Base-by-base conservation (phyloP, 805 yeast genomes). In the Candida orba region DNA sequence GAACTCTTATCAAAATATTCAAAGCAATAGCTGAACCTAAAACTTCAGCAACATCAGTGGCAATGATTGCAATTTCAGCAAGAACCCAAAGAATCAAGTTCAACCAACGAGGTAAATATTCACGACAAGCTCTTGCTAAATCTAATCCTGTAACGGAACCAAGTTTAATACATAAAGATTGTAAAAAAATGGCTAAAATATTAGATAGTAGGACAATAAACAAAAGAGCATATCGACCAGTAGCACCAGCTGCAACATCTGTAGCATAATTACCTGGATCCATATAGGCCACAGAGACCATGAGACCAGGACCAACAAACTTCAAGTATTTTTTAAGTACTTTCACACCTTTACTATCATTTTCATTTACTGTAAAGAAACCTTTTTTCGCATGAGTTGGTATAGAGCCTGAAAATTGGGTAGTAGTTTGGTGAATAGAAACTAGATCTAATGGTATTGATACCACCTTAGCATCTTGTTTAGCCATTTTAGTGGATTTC, bases 231-330 rank as follows among this genome's bases (percentile, higher is more conserved):
- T 81, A 89, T 57, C 79, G 76, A 55, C 80, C 84, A 43, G 78
- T 72, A 3, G 95, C 90, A 41, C 96, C 97, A 1, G 95, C 87
- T 14, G 86, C 75, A 1, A 89, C 95, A 14, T 93, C 88, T 0
- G 96, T 85, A 36, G 95, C 78, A 64, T 87, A 89, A 63, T 89
- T 89, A 36, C 97, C 97, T 2, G 96, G 96, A 59, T 89, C 97
- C 72, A 89, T 84, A 57, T 89, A 90, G 2, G 95, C 93, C 42
- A 90, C 95, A 27, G 89, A 75, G 22, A 89, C 88, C 78, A 88
- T 74, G 34, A 89, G 71, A 0, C 96, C 96, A 0, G 96, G 96
- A 0, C 96, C 96, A 17, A 88, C 68, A 59, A 89, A 89, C 40
- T 73, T 70, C 41, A 75, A 59, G 52, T 84, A 79, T 62, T 84